Base-by-base conservation (phyloP, 441 rosid genomes). In the Omphalea diandra region DNA sequence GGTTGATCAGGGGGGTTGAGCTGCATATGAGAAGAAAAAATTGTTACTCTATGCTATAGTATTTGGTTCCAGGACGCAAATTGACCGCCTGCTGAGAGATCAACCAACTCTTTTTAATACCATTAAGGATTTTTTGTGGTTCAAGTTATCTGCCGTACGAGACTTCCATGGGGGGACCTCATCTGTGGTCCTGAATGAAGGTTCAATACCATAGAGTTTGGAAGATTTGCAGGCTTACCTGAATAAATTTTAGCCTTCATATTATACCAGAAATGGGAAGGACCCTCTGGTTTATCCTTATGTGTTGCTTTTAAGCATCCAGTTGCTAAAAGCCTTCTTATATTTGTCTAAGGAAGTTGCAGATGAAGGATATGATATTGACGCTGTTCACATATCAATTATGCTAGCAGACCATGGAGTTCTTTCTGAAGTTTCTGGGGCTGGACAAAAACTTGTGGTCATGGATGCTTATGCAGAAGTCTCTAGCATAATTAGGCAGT, bases 91-190 rank as follows among this genome's bases (percentile, higher is more conserved):
- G 40, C 79, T 92, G 58, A 90, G 94, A 81, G 99, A 92, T 71
- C 73, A 86, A 6, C 91, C 90, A 3, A 86, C 97, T 6, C 89
- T 90, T 73, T 94, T 90, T 74, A 84, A 79, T 67, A 92, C 97
- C 7, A 94, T 94, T 73, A 98, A 94, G 83, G 98, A 94, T 77
- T 94, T 94, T 81, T 66, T 94, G 84, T 94, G 98, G 99, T 92
- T 89, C 83, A 86, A 86, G 76, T 74, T 92, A 73, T 82, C 98
- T 72, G 88, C 91, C 65, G 80, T 89, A 49, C 85, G 88, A 49
- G 97, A 94, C 57, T 63, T 74, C 53, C 62, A 86, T 67, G 72
- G 76, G 65, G 94, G 84, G 69, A 75, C 90, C 66, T 79, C 99
- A 65, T 79, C 93, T 76, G 81, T 79, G 72, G 77, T 85, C 75